Evolutionary conservation across 139 green algal genomes (phyloP).

Genomic region (Tetraselmis chui): DNA sequence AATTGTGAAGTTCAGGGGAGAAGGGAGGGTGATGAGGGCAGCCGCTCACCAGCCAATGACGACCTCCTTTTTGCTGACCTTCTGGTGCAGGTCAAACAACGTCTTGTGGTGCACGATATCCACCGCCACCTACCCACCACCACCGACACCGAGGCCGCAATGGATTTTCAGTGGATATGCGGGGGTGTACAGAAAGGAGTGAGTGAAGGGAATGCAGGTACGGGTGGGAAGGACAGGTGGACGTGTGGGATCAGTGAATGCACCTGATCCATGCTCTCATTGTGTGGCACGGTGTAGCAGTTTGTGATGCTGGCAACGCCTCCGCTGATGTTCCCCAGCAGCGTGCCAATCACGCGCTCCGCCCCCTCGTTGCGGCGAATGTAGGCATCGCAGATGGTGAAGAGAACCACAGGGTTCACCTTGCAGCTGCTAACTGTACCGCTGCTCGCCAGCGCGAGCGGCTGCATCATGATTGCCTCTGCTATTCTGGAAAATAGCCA

Average conservation of each 20-base stretch:
- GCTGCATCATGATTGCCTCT: background rate
- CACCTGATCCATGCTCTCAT: conserved; percentile 84
- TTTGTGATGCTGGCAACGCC: conserved; percentile 72
- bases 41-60: conserved; percentile 83
- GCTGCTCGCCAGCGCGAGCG: background rate
- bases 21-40: background rate
- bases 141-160: too few species aligned
- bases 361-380: conserved; percentile 76
- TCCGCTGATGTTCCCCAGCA: conserved; percentile 71
- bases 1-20: background rate
- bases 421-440: conserved; percentile 32
- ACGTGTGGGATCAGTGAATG: too few species aligned
- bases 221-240: too few species aligned
- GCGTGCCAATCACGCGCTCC: conserved; percentile 89
- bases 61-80: conserved; percentile 71
- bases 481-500: too few species aligned
- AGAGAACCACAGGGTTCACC: conserved; percentile 86
- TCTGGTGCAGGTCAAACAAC: conserved; percentile 84
- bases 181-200: too few species aligned
- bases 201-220: too few species aligned
- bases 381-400: conserved; percentile 90
- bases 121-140: conserved; percentile 89
- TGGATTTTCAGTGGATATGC: too few species aligned
- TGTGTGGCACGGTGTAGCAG: conserved; percentile 94
- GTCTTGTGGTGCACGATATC: conserved; percentile 92